A percentile compares a stretch with the other conserved stretches of the same genome.
phyloP scores from a whole-genome alignment of 805 yeast genomes.

The Candida peoriensis region DNA sequence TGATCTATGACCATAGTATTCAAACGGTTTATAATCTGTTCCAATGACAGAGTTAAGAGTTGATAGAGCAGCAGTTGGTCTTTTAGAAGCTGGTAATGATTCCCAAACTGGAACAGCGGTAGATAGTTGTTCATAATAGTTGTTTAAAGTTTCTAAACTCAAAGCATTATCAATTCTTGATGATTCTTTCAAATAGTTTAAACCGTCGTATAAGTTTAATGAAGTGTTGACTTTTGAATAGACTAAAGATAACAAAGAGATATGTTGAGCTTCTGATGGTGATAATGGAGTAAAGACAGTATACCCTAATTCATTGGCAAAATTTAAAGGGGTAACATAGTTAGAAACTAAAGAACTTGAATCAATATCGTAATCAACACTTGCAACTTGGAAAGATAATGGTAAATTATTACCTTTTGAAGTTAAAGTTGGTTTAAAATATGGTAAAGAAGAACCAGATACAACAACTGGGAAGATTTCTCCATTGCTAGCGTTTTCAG shows the following conservation, averaged over 20 bases:
- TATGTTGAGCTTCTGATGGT: slow-evolving; percentile 59
- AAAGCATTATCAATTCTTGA: slow-evolving; percentile 37
- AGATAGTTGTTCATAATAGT: slow-evolving; percentile 3
- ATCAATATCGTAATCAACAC: slow-evolving; percentile 61
- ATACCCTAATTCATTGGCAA: slow-evolving; percentile 58
- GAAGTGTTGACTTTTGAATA: slow-evolving; percentile 53
- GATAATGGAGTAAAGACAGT: slow-evolving; percentile 68
- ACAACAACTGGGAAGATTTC: slow-evolving; percentile 43
- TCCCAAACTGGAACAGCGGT: slow-evolving; percentile 22
- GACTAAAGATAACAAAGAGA: slow-evolving; percentile 58
- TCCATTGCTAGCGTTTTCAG: slow-evolving; percentile 25
- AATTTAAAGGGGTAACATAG: slow-evolving; percentile 53
- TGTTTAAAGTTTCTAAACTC: slow-evolving; percentile 27
- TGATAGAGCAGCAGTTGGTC: slow-evolving; percentile 41
- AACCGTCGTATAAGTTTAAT: slow-evolving; percentile 77
- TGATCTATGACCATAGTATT: slow-evolving; percentile 57
- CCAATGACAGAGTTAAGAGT: slow-evolving; percentile 51
- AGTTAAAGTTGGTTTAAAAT: slow-evolving; percentile 58
- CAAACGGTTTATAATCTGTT: slow-evolving; percentile 54
- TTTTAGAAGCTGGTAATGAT: slow-evolving; percentile 28
- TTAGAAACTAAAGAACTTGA: slow-evolving; percentile 54
- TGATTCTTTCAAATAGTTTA: slow-evolving; percentile 48
- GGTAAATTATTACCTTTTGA: slow-evolving; percentile 36
- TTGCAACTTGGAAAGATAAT: slow-evolving; percentile 68
- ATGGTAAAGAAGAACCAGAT: slow-evolving; percentile 63